Conservation (phyloP, 1,139 yeast genomes). For the Sugiyamaella paludigena region DNA sequence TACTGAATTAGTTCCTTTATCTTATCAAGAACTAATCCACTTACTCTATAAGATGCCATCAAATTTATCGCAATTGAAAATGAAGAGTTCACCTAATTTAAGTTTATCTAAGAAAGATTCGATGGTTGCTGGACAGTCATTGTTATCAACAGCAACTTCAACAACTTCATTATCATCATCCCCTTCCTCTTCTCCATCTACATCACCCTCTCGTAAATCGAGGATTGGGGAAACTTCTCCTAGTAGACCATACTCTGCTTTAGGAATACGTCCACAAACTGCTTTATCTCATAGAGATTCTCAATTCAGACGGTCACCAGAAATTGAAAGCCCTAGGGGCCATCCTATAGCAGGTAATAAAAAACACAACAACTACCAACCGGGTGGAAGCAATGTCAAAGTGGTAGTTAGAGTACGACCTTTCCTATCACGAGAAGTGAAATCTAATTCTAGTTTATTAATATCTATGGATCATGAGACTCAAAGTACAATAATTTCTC, state of each 20-base stretch:
- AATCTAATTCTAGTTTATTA: constrained; percentile 25
- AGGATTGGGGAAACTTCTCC: background rate
- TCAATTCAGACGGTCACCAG: background rate
- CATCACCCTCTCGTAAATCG: too few relatives aligned
- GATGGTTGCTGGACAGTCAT: too few relatives aligned
- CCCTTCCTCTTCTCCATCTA: too few relatives aligned
- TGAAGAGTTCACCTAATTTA: too few relatives aligned
- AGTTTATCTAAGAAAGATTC: too few relatives aligned
- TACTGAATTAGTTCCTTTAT: too few relatives aligned
- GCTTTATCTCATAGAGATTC: constrained; percentile 8
- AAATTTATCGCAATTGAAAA: too few relatives aligned
- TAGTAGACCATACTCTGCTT: constrained; percentile 3
- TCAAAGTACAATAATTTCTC: constrained; percentile 17
- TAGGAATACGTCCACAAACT: constrained; percentile 9
- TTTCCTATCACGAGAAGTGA: constrained; percentile 33
- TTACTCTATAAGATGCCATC: too few relatives aligned
- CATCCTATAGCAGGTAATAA: background rate
- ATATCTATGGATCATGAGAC: constrained; percentile 30
- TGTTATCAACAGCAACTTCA: too few relatives aligned
- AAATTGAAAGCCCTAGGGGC: too few relatives aligned
- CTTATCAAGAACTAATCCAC: too few relatives aligned
- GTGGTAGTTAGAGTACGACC: constrained; percentile 43
- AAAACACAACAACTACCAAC: background rate
- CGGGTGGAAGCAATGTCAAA: constrained; percentile 35
- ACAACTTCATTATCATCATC: too few relatives aligned